Percentiles rank a stretch among this genome's conserved stretches.
Conservation (phyloP, 176 grass and related monocot species). For the Rhynchospora pubera region DNA sequence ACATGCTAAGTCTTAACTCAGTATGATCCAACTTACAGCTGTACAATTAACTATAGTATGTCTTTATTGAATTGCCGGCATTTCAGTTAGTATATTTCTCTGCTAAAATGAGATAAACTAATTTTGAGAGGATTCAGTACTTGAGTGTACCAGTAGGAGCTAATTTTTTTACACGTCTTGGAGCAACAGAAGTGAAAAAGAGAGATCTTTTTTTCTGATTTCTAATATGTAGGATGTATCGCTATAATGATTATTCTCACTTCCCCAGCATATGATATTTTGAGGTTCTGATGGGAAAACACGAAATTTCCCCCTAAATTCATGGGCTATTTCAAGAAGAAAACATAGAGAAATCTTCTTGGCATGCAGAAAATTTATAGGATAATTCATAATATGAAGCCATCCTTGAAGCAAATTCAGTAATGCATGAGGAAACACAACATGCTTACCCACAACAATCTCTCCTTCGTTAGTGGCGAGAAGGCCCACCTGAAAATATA, state of each 20-base stretch:
- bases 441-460: conserved; percentile 60
- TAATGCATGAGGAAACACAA: background rate
- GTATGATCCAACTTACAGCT: background rate
- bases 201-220: background rate
- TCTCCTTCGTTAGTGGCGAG: conserved; percentile 76
- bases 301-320: background rate
- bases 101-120: background rate
- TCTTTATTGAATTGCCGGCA: background rate
- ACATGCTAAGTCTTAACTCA: background rate
- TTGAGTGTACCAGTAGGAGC: background rate
- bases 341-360: background rate
- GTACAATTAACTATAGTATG: background rate
- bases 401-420: background rate
- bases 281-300: background rate
- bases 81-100: background rate
- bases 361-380: background rate
- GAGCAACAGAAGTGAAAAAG: background rate
- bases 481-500: conserved; percentile 73
- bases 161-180: background rate
- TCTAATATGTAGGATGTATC: background rate
- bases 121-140: background rate
- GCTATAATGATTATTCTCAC: background rate
- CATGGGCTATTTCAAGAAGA: background rate
- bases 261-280: background rate
- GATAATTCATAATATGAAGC: background rate